Percentiles rank a stretch among this genome's conserved stretches.
These are phyloP conservation scores for Biancaea sappan DNA, from an alignment of 306 rosid genomes.

Conservation along the genomic window DNA sequence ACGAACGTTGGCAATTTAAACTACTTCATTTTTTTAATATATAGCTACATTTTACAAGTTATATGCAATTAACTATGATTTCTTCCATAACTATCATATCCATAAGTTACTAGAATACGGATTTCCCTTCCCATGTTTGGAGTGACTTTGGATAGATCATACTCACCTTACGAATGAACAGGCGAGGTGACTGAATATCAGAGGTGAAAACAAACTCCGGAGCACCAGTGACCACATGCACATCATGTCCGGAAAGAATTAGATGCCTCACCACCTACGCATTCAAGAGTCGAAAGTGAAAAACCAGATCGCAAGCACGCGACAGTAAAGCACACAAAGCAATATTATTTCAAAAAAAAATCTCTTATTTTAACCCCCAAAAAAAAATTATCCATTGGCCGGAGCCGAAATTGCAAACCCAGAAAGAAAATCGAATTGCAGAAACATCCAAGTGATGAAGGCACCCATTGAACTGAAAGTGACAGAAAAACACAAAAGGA, in stretches of 20 bases:
- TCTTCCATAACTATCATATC: constrained; percentile 5
- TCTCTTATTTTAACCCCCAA: not conserved
- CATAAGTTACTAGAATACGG: not conserved
- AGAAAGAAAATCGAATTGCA: not conserved
- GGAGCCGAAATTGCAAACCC: constrained; percentile 4
- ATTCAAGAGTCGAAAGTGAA: constrained; percentile 13
- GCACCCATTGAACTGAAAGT: constrained; percentile 15
- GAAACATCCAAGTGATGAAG: not conserved
- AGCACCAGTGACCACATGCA: constrained; percentile 92
- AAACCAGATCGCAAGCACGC: constrained; percentile 6
- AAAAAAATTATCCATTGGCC: not conserved
- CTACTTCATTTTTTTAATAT: constrained; percentile 1
- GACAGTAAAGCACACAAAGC: not conserved
- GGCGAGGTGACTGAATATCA: constrained; percentile 70
- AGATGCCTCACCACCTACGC: constrained; percentile 81
- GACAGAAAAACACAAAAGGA: not conserved
- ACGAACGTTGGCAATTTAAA: not conserved
- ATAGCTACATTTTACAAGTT: not conserved
- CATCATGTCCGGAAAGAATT: constrained; percentile 89
- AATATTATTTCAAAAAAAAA: not conserved
- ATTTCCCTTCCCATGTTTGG: not conserved
- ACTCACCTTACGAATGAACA: constrained; percentile 82
- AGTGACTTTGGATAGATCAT: not conserved
- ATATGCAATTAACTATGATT: not conserved
- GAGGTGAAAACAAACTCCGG: constrained; percentile 94